These are phyloP conservation scores for Spirogloea muscicola DNA, from an alignment of 139 green algal species.

Conservation along the genomic window DNA sequence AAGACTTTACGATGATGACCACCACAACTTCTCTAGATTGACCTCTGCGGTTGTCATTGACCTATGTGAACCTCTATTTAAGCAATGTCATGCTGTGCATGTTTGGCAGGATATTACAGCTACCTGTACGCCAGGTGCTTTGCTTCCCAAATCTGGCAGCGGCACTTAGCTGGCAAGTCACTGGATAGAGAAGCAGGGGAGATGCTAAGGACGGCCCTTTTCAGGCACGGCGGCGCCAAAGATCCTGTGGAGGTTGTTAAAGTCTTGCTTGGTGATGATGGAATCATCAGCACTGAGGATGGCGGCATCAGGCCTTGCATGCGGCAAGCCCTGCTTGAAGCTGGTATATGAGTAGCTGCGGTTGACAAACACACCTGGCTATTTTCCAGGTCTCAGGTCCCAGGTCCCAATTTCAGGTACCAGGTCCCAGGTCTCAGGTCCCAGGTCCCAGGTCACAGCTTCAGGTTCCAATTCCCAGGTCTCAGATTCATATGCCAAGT, in stretches of 20 bases:
- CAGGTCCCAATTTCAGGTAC: too few species aligned
- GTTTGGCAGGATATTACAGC: conserved; percentile 67
- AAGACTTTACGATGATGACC: too few species aligned
- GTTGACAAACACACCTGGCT: too few species aligned
- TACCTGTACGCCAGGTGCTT: conserved; percentile 76
- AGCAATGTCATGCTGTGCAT: too few species aligned
- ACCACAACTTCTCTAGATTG: too few species aligned
- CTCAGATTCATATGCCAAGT: too few species aligned
- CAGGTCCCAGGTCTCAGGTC: too few species aligned
- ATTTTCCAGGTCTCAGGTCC: too few species aligned
- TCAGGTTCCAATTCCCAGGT: too few species aligned
- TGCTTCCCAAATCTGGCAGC: conserved; percentile 60
- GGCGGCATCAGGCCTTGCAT: background rate
- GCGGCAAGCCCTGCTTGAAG: background rate
- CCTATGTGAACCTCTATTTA: too few species aligned
- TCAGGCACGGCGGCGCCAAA: conserved; percentile 10
- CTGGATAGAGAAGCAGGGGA: conserved; percentile 31
- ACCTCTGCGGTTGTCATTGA: too few species aligned
- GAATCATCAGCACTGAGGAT: background rate
- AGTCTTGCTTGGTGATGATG: conserved; percentile 4
- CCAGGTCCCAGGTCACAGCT: too few species aligned
- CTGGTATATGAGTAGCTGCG: conserved; percentile 11
- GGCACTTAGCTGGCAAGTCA: conserved; percentile 52
- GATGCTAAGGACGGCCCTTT: background rate
- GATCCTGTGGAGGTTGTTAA: conserved; percentile 1